Evolutionary conservation across 2,329 filamentous ascomycete genomes (phyloP).

Genomic region (Cadophora sp.): DNA sequence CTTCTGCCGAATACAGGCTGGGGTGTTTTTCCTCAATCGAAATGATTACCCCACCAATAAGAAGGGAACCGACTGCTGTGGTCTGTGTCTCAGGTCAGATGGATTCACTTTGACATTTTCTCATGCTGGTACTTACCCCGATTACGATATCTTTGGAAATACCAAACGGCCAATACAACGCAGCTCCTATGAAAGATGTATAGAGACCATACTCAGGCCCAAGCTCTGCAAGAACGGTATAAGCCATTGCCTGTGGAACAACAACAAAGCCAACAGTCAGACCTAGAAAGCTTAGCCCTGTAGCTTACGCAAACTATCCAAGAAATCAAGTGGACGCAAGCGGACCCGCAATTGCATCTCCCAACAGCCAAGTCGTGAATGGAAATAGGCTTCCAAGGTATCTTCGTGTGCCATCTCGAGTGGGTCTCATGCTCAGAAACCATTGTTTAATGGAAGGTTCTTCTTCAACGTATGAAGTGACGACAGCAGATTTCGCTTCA

Average conservation of each 20-base stretch:
- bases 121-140: background rate
- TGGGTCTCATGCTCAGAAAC: constrained; percentile 2
- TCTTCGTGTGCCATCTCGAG: background rate
- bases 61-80: constrained; percentile 7
- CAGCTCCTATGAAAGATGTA: constrained; percentile 5
- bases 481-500: constrained; percentile 5
- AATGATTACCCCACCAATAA: background rate
- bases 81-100: no score
- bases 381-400: constrained; percentile 3
- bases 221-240: constrained; percentile 3
- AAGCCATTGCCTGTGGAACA: constrained; percentile 10
- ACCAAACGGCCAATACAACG: constrained; percentile 5
- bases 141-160: constrained; percentile 4
- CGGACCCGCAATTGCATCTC: constrained; percentile 8
- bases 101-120: no score
- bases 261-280: constrained; percentile 9
- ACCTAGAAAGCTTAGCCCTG: background rate
- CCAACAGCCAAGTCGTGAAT: constrained; percentile 8
- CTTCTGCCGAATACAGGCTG: background rate
- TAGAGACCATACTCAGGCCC: constrained; percentile 1
- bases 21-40: background rate
- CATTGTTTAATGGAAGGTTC: constrained; percentile 13
- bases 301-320: background rate
- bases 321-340: background rate
- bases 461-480: constrained; percentile 2